Base-by-base conservation (phyloP, 2,329 filamentous ascomycete species). In the Venturia asperata region DNA sequence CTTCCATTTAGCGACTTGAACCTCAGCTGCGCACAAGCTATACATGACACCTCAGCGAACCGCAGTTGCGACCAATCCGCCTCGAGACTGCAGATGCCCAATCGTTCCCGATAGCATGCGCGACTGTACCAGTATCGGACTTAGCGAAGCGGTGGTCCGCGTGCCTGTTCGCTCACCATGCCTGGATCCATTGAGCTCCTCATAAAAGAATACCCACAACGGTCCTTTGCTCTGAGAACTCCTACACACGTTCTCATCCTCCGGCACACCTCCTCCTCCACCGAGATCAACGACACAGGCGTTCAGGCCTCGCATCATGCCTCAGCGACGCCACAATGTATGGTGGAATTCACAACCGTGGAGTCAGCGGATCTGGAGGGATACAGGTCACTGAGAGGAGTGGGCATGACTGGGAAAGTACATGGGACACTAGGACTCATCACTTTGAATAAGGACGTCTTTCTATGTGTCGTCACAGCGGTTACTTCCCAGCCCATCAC, bases 401-500 rank as follows among this genome's bases (percentile, higher is more conserved):
- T 42, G 43, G 61, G n/a, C 17, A 81, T 90, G 60, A 61, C 27
- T 27, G 58, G 52, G 4, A 87, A 87, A 19, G 88, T 92, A 42
- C 87, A 91, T 73, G 93, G 93, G 65, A 97, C 92, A 0, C 80
- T 97, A 58, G 93, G 93, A 1, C 80, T 97, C 67, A 93, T 97
- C 70, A 89, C 91, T 0, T 83, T 96, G 68, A 86, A 87, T 68
- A 83, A 86, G 67, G 91, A 97, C 78, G 87, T 97, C 17, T 97
- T 97, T 74, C 80, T 97, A 19, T 94, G 92, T 67, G 89, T 97
- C 66, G 90, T 97, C 64, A 95, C 90, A 37, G 85, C 87, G 58
- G 89, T 63, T 19, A 39, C 91, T 45, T 83, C 85, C 24, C 86
- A 87, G 67, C 91, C 92, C 6, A 93, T 92, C 19, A 91, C 86